A percentile compares a stretch with the other conserved stretches of the same genome.
These are phyloP conservation scores for Rhodotorula sp. DNA, from an alignment of 1,284 basidiomycete genomes.

Conservation along the genomic window DNA sequence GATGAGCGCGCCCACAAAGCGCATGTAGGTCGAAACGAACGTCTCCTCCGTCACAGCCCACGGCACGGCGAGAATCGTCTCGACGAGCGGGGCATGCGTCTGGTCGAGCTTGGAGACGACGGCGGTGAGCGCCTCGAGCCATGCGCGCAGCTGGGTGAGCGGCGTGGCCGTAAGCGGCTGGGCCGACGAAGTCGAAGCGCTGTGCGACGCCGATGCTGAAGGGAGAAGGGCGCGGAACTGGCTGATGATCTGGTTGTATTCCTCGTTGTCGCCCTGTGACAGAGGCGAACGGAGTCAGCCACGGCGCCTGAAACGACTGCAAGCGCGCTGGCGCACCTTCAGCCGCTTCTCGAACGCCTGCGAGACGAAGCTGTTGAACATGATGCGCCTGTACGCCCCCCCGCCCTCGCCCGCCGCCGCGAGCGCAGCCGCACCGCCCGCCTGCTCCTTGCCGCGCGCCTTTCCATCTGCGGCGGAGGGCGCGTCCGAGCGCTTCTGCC, in stretches of 20 bases:
- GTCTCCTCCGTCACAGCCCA: constrained; percentile 85
- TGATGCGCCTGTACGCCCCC: constrained; percentile 59
- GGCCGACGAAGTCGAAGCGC: constrained; percentile 40
- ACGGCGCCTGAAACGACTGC: neutral
- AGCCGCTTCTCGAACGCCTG: constrained; percentile 76
- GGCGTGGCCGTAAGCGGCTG: constrained; percentile 26
- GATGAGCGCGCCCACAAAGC: constrained; percentile 88
- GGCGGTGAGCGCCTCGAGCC: constrained; percentile 57
- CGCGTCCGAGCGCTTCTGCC: constrained; percentile 15
- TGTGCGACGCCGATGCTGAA: constrained; percentile 34
- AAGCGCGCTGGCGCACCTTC: constrained; percentile 58
- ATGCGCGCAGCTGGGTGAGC: constrained; percentile 35
- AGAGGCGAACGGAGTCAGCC: constrained; percentile 64
- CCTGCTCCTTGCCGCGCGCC: neutral
- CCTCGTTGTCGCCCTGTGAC: constrained; percentile 56
- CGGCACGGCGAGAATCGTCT: constrained; percentile 82
- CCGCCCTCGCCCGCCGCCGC: neutral
- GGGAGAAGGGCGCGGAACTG: constrained; percentile 55
- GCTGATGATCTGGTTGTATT: constrained; percentile 59
- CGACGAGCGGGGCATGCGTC: constrained; percentile 77
- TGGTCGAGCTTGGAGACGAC: constrained; percentile 71
- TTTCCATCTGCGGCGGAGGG: constrained; percentile 4
- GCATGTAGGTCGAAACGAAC: constrained; percentile 80
- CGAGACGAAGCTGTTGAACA: constrained; percentile 80
- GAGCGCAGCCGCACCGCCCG: neutral